Base-by-base conservation (phyloP, 2,329 filamentous ascomycete species). In the Pseudohalonectria lignicola region DNA sequence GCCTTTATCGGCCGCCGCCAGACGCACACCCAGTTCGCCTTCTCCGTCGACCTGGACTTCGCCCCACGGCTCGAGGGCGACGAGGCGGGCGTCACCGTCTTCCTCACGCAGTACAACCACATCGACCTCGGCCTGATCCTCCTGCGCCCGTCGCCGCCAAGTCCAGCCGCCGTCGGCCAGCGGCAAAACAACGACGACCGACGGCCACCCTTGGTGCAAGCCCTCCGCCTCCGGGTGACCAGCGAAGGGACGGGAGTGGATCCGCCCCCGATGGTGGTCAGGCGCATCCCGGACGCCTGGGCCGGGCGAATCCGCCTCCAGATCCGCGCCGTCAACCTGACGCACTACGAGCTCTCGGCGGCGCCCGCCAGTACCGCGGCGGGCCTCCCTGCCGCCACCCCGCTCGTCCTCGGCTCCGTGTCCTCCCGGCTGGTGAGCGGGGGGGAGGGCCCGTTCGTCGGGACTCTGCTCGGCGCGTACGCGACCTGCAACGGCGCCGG, bases 401-500 rank as follows among this genome's bases (percentile, higher is more conserved):
- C 38, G 31, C 29, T 56, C 1, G 29, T 46, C 8, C 18, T 57
- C 6, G 53, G 51, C 10, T 48, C 43, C 5, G 56, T 50, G 6
- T 52, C 50, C 1, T 54, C 51, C 2, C 46, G 41, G 23, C 40
- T 58, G 6, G 41, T 61, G 30, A 59, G 55, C 30, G 55, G 55
- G 11, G 56, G 52, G 0, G 47, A 46, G 3, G 58, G 58, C 1
- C 50, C 49, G 6, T 60, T 56, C 39, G 50, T 54, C 1, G 57
- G 57, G 0, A 55, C 49, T 15, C 42, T 60, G 11, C 35, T 61
- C 0, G 58, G 58, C 2, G 49, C 48, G 3, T 61, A 58, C 37
- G 57, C 55, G 10, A 61, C 57, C 7, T 60, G 57, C 37, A 61
- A 60, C 33, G 58, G 57, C 2, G 52, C 47, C 3, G 56, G 54